A percentile compares a stretch with the other conserved stretches of the same genome.
phyloP scores from a whole-genome alignment of 805 yeast genomes.

The Kodamaea hsintzibuensis region DNA sequence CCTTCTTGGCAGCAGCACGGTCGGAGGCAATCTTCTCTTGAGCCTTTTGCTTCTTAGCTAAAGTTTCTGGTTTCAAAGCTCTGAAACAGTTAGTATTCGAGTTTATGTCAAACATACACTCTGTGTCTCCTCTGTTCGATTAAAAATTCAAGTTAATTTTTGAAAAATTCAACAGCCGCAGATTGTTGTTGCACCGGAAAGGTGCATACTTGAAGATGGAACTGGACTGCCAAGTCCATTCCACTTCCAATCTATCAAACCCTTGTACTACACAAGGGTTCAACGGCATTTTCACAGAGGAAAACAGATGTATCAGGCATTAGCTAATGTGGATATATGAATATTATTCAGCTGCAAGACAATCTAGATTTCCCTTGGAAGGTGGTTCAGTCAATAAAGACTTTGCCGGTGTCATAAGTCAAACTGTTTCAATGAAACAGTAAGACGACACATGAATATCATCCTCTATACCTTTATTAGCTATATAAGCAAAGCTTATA shows the following conservation, averaged over 20 bases:
- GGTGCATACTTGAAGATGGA: conserved; percentile 22
- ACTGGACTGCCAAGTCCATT: conserved; percentile 45
- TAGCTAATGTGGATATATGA: conserved; percentile 28
- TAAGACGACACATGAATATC: conserved; percentile 1
- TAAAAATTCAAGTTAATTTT: background rate
- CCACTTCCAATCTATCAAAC: conserved; percentile 25
- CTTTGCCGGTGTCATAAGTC: conserved; percentile 1
- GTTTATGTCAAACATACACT: conserved; percentile 5
- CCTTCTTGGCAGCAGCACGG: conserved; percentile 77
- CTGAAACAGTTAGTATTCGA: conserved; percentile 30
- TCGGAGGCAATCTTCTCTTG: conserved; percentile 74
- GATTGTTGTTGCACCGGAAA: conserved; percentile 22
- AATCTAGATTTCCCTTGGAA: conserved; percentile 43
- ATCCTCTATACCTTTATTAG: background rate
- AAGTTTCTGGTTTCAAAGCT: conserved; percentile 78
- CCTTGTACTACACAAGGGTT: background rate
- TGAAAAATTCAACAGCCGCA: background rate
- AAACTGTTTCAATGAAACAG: conserved; percentile 1
- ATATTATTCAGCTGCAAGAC: conserved; percentile 38
- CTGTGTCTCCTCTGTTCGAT: conserved; percentile 12
- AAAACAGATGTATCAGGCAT: conserved; percentile 47
- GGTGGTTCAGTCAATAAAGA: background rate
- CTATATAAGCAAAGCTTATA: background rate
- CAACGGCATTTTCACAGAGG: conserved; percentile 36
- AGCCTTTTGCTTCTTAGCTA: conserved; percentile 79